Conservation (phyloP, 331 rosid species). For the Prunus yedoensis region DNA sequence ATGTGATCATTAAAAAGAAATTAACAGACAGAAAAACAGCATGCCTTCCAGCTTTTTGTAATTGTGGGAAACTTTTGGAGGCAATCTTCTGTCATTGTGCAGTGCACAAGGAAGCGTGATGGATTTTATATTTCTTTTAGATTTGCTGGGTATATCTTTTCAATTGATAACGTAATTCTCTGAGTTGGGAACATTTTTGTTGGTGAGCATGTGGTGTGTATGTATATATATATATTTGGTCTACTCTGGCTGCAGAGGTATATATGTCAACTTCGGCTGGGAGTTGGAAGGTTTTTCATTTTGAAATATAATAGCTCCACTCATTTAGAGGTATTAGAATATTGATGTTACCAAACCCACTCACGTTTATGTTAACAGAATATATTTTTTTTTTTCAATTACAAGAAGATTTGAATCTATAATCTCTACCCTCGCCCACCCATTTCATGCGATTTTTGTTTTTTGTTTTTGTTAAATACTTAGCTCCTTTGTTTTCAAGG, state of each 20-base stretch:
- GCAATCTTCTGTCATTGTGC: slow-evolving; percentile 4
- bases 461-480: too few species aligned
- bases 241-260: not conserved
- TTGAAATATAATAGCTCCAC: not conserved
- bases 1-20: slow-evolving; percentile 4
- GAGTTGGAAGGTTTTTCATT: not conserved
- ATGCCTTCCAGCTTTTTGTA: not conserved
- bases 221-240: not conserved
- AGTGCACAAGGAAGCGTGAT: not conserved
- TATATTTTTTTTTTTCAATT: too few species aligned
- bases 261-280: not conserved
- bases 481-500: too few species aligned
- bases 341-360: too few species aligned
- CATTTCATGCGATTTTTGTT: too few species aligned
- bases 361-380: too few species aligned
- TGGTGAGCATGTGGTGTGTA: slow-evolving; percentile 2
- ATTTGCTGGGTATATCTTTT: not conserved
- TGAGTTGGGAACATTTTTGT: slow-evolving; percentile 2
- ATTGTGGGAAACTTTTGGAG: not conserved
- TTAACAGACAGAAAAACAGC: not conserved
- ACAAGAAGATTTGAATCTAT: too few species aligned
- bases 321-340: too few species aligned
- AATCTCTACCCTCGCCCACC: too few species aligned
- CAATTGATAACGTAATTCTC: not conserved
- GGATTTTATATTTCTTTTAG: not conserved